Base-by-base conservation (phyloP, 805 yeast genomes). In the Metschnikowia orientalis region DNA sequence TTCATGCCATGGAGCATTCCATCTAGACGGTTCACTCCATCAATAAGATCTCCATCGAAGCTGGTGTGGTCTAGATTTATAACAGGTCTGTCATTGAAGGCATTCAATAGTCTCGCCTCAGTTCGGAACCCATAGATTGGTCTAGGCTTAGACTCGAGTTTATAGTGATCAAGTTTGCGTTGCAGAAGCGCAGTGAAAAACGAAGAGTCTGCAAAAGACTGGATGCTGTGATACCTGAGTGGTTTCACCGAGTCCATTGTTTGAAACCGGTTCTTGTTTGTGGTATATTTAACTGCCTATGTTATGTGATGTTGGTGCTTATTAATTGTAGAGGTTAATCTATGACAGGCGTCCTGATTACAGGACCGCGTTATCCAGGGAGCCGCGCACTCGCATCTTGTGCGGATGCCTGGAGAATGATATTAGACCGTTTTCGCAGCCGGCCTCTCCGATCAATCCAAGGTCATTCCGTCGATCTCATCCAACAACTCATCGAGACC, bases 401-500 rank as follows among this genome's bases (percentile, higher is more conserved):
- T n/a, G n/a, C n/a, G n/a, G n/a, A n/a, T n/a, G n/a, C n/a, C n/a
- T n/a, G n/a, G n/a, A n/a, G n/a, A n/a, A n/a, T n/a, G 29, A 18
- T 23, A 18, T 27, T 27, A 11, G 10, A n/a, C n/a, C n/a, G n/a
- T n/a, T n/a, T n/a, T n/a, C n/a, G n/a, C n/a, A n/a, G n/a, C n/a
- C n/a, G n/a, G n/a, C n/a, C n/a, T 19, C 18, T 21, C 12, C 5
- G 12, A 15, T 44, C 75, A 86, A 24, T 81, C 88, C 57, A 89
- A 69, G 18, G 85, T 85, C 95, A 89, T 81, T 38, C 84, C 96
- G 49, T 88, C 97, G 51, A 92, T 70, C 57, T 92, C 98, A 50
- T 92, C 97, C 62, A 92, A 71, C 49, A 92, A 71, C 63, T 92
- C 97, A 53, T 89, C 95, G 37, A 92, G 77, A 40, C 80, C 87